Evolutionary conservation across 164 flowering plant species (phyloP), one percentile per base, ranked within the genome.

Genomic region (Liriodendron chinense): DNA sequence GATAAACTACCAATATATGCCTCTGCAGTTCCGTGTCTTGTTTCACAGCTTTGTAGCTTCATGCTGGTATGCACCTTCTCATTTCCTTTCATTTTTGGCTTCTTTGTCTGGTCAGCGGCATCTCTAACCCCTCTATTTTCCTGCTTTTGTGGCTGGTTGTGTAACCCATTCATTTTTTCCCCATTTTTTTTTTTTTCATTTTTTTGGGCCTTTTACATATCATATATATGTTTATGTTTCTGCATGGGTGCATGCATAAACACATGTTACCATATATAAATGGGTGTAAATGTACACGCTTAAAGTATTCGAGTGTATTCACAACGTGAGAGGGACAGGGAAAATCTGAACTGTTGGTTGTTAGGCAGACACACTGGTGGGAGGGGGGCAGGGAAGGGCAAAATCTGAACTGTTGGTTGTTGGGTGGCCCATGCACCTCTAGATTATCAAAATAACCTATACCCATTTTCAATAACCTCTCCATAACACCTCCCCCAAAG

Each of bases 1-100:
- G 92, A 82, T 92, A 76, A 92, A 92, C 74, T 86, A 92, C 82
- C 89, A 87, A 65, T 92, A 91, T 59, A 81, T 92, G 89, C 97
- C 95, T 64, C 20, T 87, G 75, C 93, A 91, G 77, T 83, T 92
- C 78, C 92, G 97, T 1, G 95, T 92, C 43, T 2, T 91, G 75
- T 92, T 92, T 78, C 89, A 85, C 73, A 91, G 94, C 82, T 83
- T 89, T 73, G 83, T 85, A 64, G 97, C 90, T 72, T 87, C 91
- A 4, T 89, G 89, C 90, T 92, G 97, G 97, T 92, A 72, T 3
- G 76, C 28, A 20, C 69, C 59, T 43, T 56, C 68, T 61, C 13
- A 1, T 71, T 20, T 74, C 13, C 8, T 6, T 48, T 34, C 43
- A 34, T 34, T 34, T 20, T 5, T n/a, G 6, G 64, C 9, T 26